phyloP scores from a whole-genome alignment of 306 rosid species.

The Cucurbita ficifolia region DNA sequence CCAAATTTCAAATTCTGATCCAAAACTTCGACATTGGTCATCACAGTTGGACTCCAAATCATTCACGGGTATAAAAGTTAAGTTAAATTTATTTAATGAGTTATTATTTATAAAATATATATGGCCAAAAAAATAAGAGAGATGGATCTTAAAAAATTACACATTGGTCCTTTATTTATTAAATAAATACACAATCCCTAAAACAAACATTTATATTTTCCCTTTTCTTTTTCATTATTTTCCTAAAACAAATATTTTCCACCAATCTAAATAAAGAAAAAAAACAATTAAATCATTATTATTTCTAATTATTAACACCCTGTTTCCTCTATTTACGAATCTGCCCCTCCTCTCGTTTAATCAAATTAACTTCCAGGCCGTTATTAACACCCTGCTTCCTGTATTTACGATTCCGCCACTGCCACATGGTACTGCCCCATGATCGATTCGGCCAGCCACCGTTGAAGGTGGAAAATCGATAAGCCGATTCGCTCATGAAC shows the following conservation, averaged over 20 bases:
- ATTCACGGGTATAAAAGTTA: too few species aligned
- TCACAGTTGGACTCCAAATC: too few species aligned
- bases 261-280: background rate
- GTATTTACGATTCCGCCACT: conserved; percentile 30
- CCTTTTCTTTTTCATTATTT: background rate
- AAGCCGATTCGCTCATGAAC: conserved; percentile 69
- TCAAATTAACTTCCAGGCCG: conserved; percentile 46
- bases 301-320: background rate
- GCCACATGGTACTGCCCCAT: conserved; percentile 42
- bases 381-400: conserved; percentile 48
- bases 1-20: too few species aligned
- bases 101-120: too few species aligned
- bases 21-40: too few species aligned
- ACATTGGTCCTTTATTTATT: background rate
- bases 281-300: background rate
- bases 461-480: conserved; percentile 79
- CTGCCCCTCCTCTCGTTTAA: conserved; percentile 20
- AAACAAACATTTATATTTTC: too few species aligned
- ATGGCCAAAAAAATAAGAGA: too few species aligned
- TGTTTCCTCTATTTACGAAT: conserved; percentile 16
- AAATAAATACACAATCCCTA: background rate
- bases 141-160: too few species aligned
- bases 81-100: too few species aligned
- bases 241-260: background rate
- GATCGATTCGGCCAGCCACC: conserved; percentile 77